Evolutionary conservation across 441 rosid genomes (phyloP).

Genomic region (Corymbia calophylla): DNA sequence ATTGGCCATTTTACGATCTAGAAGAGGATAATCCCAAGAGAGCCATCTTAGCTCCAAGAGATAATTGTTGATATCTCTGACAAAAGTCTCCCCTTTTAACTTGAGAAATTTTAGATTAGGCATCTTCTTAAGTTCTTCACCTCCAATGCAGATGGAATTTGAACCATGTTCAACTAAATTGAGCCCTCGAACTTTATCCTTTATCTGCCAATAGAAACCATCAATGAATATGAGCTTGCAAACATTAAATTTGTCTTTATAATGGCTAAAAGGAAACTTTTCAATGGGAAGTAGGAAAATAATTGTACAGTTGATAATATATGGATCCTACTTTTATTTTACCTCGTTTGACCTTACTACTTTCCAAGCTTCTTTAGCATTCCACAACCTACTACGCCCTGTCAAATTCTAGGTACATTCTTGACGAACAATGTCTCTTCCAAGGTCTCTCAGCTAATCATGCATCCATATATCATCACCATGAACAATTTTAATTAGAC

Average conservation of each 20-base stretch:
- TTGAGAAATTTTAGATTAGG: background rate
- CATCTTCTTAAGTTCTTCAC: background rate
- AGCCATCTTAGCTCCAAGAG: background rate
- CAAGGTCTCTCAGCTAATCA: background rate
- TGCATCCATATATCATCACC: background rate
- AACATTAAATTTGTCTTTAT: background rate
- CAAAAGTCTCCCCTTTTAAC: accelerated
- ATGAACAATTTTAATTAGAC: background rate
- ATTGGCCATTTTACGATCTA: accelerated
- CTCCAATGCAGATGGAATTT: accelerated
- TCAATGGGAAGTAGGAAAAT: background rate
- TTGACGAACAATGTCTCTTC: background rate
- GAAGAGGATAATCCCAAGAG: accelerated
- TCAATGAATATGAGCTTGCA: background rate
- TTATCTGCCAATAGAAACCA: background rate
- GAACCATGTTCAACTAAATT: too few species aligned
- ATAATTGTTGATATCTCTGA: accelerated
- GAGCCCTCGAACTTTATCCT: background rate
- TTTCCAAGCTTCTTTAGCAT: accelerated
- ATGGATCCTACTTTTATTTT: background rate
- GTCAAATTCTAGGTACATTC: background rate
- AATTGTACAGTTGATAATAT: accelerated
- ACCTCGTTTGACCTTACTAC: background rate
- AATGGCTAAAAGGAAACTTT: background rate
- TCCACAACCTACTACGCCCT: background rate